A percentile compares a stretch with the other conserved stretches of the same genome.
phyloP scores from a whole-genome alignment of 768 basidiomycete species.

The Termitomyces sp. region DNA sequence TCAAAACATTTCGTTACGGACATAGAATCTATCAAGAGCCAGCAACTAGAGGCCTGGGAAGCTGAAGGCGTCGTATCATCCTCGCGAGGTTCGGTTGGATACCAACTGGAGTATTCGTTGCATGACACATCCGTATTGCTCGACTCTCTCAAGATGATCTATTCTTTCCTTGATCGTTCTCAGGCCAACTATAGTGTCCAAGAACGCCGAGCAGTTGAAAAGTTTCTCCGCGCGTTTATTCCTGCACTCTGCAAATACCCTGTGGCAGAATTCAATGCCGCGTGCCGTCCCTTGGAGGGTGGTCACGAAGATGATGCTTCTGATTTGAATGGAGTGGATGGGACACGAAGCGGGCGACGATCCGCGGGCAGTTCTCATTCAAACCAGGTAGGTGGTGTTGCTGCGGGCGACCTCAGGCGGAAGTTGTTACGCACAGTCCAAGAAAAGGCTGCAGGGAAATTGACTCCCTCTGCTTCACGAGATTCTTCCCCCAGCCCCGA shows the following conservation, averaged over 20 bases:
- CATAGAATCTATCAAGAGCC: conserved; percentile 65
- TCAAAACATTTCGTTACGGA: conserved; percentile 79
- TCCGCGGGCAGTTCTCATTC: conserved; percentile 39
- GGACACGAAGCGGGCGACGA: conserved; percentile 40
- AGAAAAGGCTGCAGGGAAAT: conserved; percentile 42
- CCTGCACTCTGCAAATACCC: conserved; percentile 76
- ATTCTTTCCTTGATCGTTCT: conserved; percentile 87
- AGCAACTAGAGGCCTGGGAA: conserved; percentile 45
- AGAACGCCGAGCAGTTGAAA: conserved; percentile 82
- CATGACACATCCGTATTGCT: conserved; percentile 77
- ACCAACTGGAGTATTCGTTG: conserved; percentile 80
- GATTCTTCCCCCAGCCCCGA: conserved; percentile 35
- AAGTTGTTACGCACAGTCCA: conserved; percentile 75
- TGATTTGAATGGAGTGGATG: conserved; percentile 29
- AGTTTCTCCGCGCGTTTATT: conserved; percentile 80
- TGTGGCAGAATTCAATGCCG: conserved; percentile 61
- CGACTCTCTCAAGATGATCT: conserved; percentile 87
- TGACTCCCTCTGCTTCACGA: conserved; percentile 38
- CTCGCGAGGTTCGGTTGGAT: conserved; percentile 44
- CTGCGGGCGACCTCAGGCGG: conserved; percentile 70
- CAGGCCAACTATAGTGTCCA: conserved; percentile 66
- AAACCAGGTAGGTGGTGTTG: conserved; percentile 40
- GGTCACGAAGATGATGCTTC: conserved; percentile 37
- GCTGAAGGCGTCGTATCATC: conserved; percentile 34
- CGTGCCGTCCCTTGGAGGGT: conserved; percentile 53